Base-by-base conservation (phyloP, 2,329 filamentous ascomycete genomes). In the Elsinoe perseae region DNA sequence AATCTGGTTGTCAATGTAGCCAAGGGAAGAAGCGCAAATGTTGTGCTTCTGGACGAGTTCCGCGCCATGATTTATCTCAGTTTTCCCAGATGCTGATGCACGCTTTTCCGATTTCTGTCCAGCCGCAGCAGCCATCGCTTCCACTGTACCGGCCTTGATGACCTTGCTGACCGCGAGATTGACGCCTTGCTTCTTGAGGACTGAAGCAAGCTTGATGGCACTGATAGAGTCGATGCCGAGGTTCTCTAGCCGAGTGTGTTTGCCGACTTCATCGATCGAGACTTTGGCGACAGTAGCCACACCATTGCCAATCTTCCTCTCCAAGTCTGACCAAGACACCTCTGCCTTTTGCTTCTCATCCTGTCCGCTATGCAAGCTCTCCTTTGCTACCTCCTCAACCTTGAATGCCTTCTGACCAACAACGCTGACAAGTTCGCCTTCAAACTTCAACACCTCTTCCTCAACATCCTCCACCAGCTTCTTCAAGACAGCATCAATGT, bases 171-270 rank as follows among this genome's bases (percentile, higher is more conserved):
- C 86, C 30, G 78, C 77, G 1, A 95, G 68, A 10, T 72, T 69
- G 6, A 95, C 70, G 0, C 77, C 80, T 40, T 77, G 71, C 61
- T 80, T 86, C 40, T 81, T 83, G 3, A 96, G 73, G 6, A 90
- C 74, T 0, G 85, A 80, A 7, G 84, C 82, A 2, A 90, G 83
- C 64, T 93, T 95, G 72, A 96, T 93, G 1, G 89, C 86, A 61
- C 85, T 92, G 68, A 96, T 95, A 0, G 91, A 96, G 67, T 96
- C 91, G 1, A 96, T 80, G 0, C 91, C 91, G 1, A 96, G 77
- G 60, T 93, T 84, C 68, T 93, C 95, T 10, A 95, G 80, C 0
- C 80, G 88, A 52, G 83, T 80, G 0, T 76, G 73, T 56, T 76
- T 77, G 2, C 72, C 69, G 53, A 95, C 86, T 1, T 81, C 74